Evolutionary conservation across 1,284 basidiomycete genomes (phyloP).

Genomic region (Pterulicium gracile): DNA sequence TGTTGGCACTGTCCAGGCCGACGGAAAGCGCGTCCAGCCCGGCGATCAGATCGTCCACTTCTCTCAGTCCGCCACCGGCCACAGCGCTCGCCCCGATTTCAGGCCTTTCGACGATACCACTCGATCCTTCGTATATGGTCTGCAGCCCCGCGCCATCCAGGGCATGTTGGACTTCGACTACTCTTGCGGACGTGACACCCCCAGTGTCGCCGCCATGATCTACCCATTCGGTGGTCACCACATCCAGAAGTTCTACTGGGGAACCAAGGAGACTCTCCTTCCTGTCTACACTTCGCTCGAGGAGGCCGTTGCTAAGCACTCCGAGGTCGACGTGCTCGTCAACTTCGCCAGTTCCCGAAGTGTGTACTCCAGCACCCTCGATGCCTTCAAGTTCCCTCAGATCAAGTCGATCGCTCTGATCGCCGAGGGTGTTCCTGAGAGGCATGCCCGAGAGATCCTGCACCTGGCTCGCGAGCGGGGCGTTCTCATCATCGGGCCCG

Average conservation of each 20-base stretch:
- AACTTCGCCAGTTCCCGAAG: constrained; percentile 96
- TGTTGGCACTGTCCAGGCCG: constrained; percentile 70
- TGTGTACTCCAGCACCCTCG: constrained; percentile 91
- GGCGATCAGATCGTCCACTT: constrained; percentile 89
- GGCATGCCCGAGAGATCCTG: constrained; percentile 94
- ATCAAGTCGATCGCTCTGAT: constrained; percentile 75
- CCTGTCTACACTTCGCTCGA: constrained; percentile 93
- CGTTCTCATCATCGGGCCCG: constrained; percentile 95
- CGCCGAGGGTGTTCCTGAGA: constrained; percentile 97
- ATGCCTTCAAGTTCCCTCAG: constrained; percentile 55
- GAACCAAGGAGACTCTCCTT: constrained; percentile 96
- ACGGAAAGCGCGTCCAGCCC: constrained; percentile 76
- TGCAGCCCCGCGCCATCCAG: constrained; percentile 98
- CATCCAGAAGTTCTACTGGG: constrained; percentile 99
- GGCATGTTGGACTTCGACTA: constrained; percentile 99
- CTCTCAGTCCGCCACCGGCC: constrained; percentile 19
- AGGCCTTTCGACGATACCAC: constrained; percentile 89
- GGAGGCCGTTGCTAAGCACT: constrained; percentile 92
- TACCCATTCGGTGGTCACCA: constrained; percentile 99
- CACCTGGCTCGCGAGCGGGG: constrained; percentile 80
- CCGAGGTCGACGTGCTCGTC: constrained; percentile 95
- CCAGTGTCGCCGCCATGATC: constrained; percentile 98
- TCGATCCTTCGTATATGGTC: constrained; percentile 94
- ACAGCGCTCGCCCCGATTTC: constrained; percentile 60
- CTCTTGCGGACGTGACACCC: constrained; percentile 89